phyloP scores from a whole-genome alignment of 108 stramenopile genomes.

The Cyclostephanos invisitatus region DNA sequence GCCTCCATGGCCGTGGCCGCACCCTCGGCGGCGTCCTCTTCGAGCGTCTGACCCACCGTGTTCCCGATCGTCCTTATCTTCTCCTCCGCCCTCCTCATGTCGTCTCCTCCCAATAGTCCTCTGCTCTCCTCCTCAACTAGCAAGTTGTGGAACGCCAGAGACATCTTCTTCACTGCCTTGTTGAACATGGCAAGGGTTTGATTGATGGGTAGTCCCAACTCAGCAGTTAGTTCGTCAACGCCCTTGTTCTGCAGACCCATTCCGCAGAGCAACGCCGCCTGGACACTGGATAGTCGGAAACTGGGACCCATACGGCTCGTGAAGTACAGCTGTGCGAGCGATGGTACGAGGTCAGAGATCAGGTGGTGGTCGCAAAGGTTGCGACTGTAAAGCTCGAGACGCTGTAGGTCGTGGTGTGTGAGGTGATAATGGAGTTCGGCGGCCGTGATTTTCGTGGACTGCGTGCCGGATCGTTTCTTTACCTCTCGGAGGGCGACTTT shows the following conservation, averaged over 20 bases:
- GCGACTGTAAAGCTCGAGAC: slow-evolving; percentile 95
- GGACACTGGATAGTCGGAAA: slow-evolving; percentile 84
- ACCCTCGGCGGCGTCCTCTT: slow-evolving; percentile 79
- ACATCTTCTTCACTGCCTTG: slow-evolving; percentile 92
- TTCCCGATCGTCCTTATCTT: slow-evolving; percentile 61
- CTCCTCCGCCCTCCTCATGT: slow-evolving; percentile 56
- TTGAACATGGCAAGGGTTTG: slow-evolving; percentile 97
- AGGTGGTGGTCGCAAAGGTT: slow-evolving; percentile 99
- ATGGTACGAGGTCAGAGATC: slow-evolving; percentile 93
- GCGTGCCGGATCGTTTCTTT: slow-evolving; percentile 56
- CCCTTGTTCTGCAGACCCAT: slow-evolving; percentile 86
- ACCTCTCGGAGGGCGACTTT: slow-evolving; percentile 43
- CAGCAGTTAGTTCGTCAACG: slow-evolving; percentile 77
- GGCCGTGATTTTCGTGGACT: slow-evolving; percentile 55
- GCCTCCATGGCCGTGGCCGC: slow-evolving; percentile 66
- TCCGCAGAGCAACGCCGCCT: slow-evolving; percentile 88
- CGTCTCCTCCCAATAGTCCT: slow-evolving; percentile 64
- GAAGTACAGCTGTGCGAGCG: slow-evolving; percentile 90
- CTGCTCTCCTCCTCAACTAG: slow-evolving; percentile 79
- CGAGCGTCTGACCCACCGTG: slow-evolving; percentile 72
- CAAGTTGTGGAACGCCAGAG: slow-evolving; percentile 72
- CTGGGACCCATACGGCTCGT: slow-evolving; percentile 75
- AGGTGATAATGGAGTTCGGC: slow-evolving; percentile 82
- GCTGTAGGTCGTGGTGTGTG: slow-evolving; percentile 95
- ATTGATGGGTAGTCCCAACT: slow-evolving; percentile 86